phyloP scores from a whole-genome alignment of 257 asterid genomes.

The Pogostemon cablin region DNA sequence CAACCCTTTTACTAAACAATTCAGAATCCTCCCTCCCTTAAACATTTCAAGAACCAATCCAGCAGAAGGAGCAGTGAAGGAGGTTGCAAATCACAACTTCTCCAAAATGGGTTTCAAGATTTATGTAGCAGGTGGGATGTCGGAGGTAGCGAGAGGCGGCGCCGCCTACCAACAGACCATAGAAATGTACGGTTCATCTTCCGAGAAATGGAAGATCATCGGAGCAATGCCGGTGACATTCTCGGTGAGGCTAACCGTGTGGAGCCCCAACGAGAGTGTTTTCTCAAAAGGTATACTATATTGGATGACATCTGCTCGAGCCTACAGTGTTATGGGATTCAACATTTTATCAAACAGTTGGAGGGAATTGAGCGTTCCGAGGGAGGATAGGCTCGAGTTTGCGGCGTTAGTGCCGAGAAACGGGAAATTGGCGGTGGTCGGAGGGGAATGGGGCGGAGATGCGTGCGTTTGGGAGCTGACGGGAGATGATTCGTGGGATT shows the following conservation, averaged over 20 bases:
- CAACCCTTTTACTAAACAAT: slow-evolving; percentile 74
- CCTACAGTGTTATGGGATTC: slow-evolving; percentile 70
- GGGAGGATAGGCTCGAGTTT: slow-evolving; percentile 76
- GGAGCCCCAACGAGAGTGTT: slow-evolving; percentile 85
- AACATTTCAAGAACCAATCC: slow-evolving; percentile 60
- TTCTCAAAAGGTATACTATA: slow-evolving; percentile 54
- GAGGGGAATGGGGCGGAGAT: slow-evolving; percentile 56
- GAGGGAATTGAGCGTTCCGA: slow-evolving; percentile 71
- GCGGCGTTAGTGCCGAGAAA: slow-evolving; percentile 64
- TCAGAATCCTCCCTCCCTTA: slow-evolving; percentile 46
- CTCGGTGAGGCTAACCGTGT: slow-evolving; percentile 83
- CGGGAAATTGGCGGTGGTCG: slow-evolving; percentile 64
- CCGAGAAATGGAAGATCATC: slow-evolving; percentile 41
- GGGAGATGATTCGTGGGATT: slow-evolving; percentile 48
- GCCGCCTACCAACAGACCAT: slow-evolving; percentile 61
- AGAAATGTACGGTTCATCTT: slow-evolving; percentile 59
- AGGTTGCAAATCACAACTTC: background rate
- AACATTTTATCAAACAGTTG: slow-evolving; percentile 51
- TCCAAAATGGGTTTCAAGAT: slow-evolving; percentile 34
- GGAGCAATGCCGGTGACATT: slow-evolving; percentile 67
- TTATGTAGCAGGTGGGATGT: slow-evolving; percentile 87
- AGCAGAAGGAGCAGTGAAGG: slow-evolving; percentile 57
- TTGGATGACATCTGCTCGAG: slow-evolving; percentile 88
- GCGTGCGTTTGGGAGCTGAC: slow-evolving; percentile 71
- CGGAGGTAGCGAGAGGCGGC: slow-evolving; percentile 46